Base-by-base conservation (phyloP, 345 rosid genomes). In the Populus tremula region DNA sequence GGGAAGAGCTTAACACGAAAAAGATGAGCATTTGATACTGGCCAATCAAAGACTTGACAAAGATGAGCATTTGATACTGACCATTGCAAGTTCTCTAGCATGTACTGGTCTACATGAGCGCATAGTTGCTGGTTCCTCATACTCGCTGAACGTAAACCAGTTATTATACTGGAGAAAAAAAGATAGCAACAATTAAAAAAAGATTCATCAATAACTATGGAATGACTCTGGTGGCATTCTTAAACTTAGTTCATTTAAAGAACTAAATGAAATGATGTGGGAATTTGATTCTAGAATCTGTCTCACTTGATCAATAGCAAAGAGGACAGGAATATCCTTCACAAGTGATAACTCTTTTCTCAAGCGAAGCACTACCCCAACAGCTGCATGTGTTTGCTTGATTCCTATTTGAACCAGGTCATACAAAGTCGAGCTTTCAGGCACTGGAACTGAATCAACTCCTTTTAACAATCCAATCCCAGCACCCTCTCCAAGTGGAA, bases 141-240 rank as follows among this genome's bases (percentile, higher is more conserved):
- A 91, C 86, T 91, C 93, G 38, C 98, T 96, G 90, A 96, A 96
- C 29, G 98, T 91, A 82, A 96, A 96, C 99, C 99, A 96, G 77
- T 76, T 96, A 75, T 91, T 92, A 72, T 93, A 96, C 99, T 93
- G 94, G 70, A 76, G 85, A 50, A 78, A 74, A 77, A 74, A 67
- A 9, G 72, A 81, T 29, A 70, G 27, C 31, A 83, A 84, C 56
- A 78, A 77, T 76, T 63, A 83, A 54, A 71, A 35, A 67, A 72
- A 76, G 20, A 80, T 6, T 75, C 41, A 45, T 5, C 29, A 56
- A 23, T 45, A 67, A 25, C 61, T 29, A 45, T 41, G 38, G 25
- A 47, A 36, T 71, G 70, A 31, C 16, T 70, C 29, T 21, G 35
- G 49, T 8, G n/a, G 69, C 31, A 45, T 61, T 31, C 17, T 33